These are phyloP conservation scores for Alternaria conjuncta DNA, from an alignment of 2,329 filamentous ascomycete species.

Conservation along the genomic window DNA sequence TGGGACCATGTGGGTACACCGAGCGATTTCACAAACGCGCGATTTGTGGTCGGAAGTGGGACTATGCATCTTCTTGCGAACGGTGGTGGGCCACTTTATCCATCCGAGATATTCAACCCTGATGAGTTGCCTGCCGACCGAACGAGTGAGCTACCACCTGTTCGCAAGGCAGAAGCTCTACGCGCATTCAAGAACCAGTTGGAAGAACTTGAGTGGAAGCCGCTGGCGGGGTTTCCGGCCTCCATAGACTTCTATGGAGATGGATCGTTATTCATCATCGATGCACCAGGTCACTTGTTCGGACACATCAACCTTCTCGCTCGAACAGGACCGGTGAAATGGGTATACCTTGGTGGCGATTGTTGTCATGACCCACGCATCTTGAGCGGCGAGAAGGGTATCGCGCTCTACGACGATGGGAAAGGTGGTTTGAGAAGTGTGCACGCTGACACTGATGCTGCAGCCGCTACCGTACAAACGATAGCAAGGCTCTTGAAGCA, in stretches of 20 bases:
- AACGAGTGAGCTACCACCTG: slow-evolving; percentile 53
- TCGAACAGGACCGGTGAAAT: slow-evolving; percentile 48
- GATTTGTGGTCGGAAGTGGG: slow-evolving; percentile 58
- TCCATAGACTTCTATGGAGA: slow-evolving; percentile 58
- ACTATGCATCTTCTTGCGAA: slow-evolving; percentile 36
- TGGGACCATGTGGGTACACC: slow-evolving; percentile 67
- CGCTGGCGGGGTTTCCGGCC: slow-evolving; percentile 53
- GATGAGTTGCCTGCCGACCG: slow-evolving; percentile 52
- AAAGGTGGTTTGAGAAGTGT: slow-evolving; percentile 56
- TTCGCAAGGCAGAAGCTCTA: slow-evolving; percentile 17
- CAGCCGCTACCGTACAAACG: slow-evolving; percentile 51
- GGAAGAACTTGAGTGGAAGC: slow-evolving; percentile 47
- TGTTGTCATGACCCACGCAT: slow-evolving; percentile 61
- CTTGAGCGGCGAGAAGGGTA: slow-evolving; percentile 58
- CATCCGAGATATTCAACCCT: slow-evolving; percentile 53
- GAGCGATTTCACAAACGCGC: slow-evolving; percentile 56
- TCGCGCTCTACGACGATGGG: slow-evolving; percentile 59
- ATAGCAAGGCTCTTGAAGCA: slow-evolving; percentile 47
- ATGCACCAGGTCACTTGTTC: slow-evolving; percentile 59
- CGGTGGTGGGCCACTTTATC: slow-evolving; percentile 46
- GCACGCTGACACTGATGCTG: slow-evolving; percentile 57
- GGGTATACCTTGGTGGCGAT: slow-evolving; percentile 61
- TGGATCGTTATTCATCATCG: slow-evolving; percentile 55
- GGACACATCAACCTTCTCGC: slow-evolving; percentile 61
- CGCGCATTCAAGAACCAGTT: slow-evolving; percentile 27